Evolutionary conservation across 352 stramenopile genomes (phyloP), one percentile per base, ranked within the genome.

Genomic region (Phytophthora chlamydospora): DNA sequence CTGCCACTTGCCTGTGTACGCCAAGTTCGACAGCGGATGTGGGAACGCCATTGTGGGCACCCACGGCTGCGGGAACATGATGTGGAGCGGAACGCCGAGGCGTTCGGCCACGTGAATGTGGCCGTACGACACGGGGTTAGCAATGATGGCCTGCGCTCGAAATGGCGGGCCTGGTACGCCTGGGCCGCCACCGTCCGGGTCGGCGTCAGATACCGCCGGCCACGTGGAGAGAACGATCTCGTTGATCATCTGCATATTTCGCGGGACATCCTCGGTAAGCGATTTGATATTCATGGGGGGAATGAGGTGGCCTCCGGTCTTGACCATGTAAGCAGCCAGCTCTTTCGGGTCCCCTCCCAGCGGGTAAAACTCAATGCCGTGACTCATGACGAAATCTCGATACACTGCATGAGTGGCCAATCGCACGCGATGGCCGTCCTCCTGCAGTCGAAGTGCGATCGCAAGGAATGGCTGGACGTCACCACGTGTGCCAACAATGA

Each of bases 31-130:
- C 13, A 66, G 39, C 6, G 58, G 58, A 12, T 66, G 58, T 3
- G 58, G 58, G 41, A 61, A 66, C n/a, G 58, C 58, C 29, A 24
- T 66, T 9, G 58, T 66, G 8, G 58, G 58, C 42, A 66, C 58
- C 58, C 58, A 66, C 17, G 49, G 49, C 27, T 66, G 58, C 4
- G 58, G 58, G 12, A 66, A 61, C 88, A 97, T 96, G 50, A 97
- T 95, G 68, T 97, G 92, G 27, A 97, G 66, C 21, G 92, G 91
- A 12, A 97, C 85, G 1, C 82, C 89, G 14, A 98, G 78, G 10
- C 87, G 85, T 65, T 98, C 93, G 4, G 90, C 92, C 9, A 97
- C 90, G 68, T 97, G 89, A 41, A 96, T 85, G 67, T 98, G 91
- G 19, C 87, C 90, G 47, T 96, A 96, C 47, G 76, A 86, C 6